Percentiles rank a stretch among this genome's conserved stretches.
Conservation (phyloP, 2,329 filamentous ascomycete species). For the Pyrenochaeta sp. region DNA sequence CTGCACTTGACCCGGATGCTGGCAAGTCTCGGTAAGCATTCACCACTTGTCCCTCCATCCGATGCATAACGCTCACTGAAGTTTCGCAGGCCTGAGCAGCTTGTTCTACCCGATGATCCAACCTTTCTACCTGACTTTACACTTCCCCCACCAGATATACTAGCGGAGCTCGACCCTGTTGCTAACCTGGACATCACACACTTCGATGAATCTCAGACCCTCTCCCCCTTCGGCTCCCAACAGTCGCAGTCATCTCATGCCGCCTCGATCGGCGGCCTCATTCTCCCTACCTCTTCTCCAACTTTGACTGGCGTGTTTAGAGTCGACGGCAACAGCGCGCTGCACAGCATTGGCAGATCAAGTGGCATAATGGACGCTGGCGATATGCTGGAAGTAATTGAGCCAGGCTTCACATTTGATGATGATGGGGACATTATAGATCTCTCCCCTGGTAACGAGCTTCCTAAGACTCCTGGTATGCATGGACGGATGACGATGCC, state of each 20-base stretch:
- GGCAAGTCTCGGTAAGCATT: constrained; percentile 73
- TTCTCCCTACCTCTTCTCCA: constrained; percentile 60
- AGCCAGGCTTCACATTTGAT: constrained; percentile 69
- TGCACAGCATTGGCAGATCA: constrained; percentile 43
- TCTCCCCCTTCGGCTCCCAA: constrained; percentile 45
- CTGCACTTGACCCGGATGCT: constrained; percentile 73
- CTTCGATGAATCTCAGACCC: constrained; percentile 49
- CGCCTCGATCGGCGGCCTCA: constrained; percentile 41
- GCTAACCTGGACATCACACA: constrained; percentile 45
- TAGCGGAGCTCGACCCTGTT: constrained; percentile 55
- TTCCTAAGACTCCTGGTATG: constrained; percentile 22
- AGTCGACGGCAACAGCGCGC: constrained; percentile 53
- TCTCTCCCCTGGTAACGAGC: constrained; percentile 31
- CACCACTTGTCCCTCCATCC: not conserved
- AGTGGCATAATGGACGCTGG: constrained; percentile 47
- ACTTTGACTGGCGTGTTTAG: constrained; percentile 50
- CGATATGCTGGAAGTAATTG: constrained; percentile 52
- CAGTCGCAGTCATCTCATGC: constrained; percentile 32
- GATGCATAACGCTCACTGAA: constrained; percentile 9
- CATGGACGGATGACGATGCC: constrained; percentile 20
- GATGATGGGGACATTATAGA: constrained; percentile 68
- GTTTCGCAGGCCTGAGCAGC: constrained; percentile 71
- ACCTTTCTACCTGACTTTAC: constrained; percentile 75
- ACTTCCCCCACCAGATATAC: constrained; percentile 66
- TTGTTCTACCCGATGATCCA: constrained; percentile 83